Base-by-base conservation (phyloP, 345 rosid species). In the Lepidium africanum region DNA sequence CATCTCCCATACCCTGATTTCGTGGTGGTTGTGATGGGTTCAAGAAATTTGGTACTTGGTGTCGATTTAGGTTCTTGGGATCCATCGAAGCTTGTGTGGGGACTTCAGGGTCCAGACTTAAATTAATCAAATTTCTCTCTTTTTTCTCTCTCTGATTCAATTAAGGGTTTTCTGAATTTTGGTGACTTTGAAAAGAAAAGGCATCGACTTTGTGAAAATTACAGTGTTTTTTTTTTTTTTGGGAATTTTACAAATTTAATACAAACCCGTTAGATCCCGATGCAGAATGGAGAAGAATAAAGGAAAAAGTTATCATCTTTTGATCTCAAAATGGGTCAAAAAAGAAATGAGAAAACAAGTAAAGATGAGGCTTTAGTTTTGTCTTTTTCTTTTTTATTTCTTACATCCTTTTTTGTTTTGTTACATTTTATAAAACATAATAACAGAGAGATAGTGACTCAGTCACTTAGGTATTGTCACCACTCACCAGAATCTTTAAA, bases 1-100 rank as follows among this genome's bases (percentile, higher is more conserved):
- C 76, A 74, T 41, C 71, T 32, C 63, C 73, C 32, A 61, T 38
- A 49, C 59, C 77, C 12, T 77, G 83, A 3, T 64, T 55, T 2
- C 76, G 70, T 8, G 83, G 79, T 64, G 64, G 79, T 3, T 76
- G 69, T 37, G 85, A 75, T 60, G 75, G 79, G 85, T 77, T 86
- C 80, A 86, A 69, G 81, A 91, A 91, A 70, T 72, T 80, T 63
- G 92, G 79, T 48, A 78, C 74, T 71, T 84, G 76, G 36, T 75
- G 82, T 40, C 65, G 72, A 67, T 73, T 77, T 12, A 58, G 68
- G 73, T 54, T 72, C 77, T 77, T 77, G 70, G 80, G 80, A 77
- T 77, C 80, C 77, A 77, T 76, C 72, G 77, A 33, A 46, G 38
- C 42, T 37, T 52, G 74, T 78, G 50, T 77, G 78, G 66, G 81